Evolutionary conservation across 768 basidiomycete genomes (phyloP).

Genomic region (Macrolepiota dolichaula): DNA sequence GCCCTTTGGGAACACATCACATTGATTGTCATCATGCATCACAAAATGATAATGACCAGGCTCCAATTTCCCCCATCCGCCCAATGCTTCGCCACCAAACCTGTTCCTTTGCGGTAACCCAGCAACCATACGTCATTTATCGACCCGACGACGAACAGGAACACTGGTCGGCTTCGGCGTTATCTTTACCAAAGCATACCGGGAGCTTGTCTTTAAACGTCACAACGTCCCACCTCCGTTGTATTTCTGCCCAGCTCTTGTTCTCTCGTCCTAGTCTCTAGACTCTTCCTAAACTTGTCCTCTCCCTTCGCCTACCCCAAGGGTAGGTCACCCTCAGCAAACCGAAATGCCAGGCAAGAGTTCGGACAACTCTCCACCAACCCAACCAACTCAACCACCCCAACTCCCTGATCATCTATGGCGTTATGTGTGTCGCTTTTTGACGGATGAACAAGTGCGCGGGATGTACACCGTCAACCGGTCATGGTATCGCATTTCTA

Average conservation of each 20-base stretch:
- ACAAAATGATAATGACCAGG: no score
- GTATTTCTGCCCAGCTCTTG: background rate
- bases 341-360: background rate
- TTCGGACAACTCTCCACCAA: background rate
- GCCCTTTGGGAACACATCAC: background rate
- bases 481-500: conserved; percentile 1
- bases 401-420: conserved; percentile 6
- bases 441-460: conserved; percentile 8
- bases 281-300: background rate
- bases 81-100: background rate
- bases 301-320: background rate
- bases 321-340: background rate
- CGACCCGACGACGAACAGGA: no score
- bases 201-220: background rate
- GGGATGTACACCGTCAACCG: conserved; percentile 6
- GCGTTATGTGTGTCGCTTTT: conserved; percentile 1
- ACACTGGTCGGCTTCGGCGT: no score
- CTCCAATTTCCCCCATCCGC: background rate
- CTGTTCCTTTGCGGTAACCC: background rate
- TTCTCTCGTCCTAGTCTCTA: background rate
- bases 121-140: no score
- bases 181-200: no score
- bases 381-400: background rate
- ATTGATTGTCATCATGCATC: background rate
- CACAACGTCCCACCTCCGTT: background rate